These are phyloP conservation scores for Hanseniaspora valbyensis DNA, from an alignment of 805 yeast genomes.

Conservation along the genomic window DNA sequence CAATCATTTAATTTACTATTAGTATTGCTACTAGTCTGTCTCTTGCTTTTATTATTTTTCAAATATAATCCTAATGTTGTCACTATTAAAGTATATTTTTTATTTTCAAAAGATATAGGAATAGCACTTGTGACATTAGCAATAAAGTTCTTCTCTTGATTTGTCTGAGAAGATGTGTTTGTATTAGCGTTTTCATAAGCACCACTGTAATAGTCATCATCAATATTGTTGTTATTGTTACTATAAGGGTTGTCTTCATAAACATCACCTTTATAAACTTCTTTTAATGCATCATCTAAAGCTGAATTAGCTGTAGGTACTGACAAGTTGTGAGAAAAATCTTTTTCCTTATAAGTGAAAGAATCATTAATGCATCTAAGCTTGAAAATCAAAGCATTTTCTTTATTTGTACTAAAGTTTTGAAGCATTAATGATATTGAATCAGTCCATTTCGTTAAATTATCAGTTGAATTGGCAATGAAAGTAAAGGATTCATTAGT, in stretches of 20 bases:
- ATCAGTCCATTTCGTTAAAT: constrained; percentile 48
- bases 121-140: constrained; percentile 36
- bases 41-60: constrained; percentile 23
- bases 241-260: constrained; percentile 19
- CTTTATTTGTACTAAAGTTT: constrained; percentile 30
- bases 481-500: constrained; percentile 45
- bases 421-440: constrained; percentile 40
- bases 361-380: constrained; percentile 45
- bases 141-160: constrained; percentile 20
- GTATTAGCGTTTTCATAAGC: no score
- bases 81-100: constrained; percentile 45
- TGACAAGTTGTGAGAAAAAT: constrained; percentile 42
- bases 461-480: constrained; percentile 37
- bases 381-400: constrained; percentile 43
- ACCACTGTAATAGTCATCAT: constrained; percentile 6
- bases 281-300: constrained; percentile 33
- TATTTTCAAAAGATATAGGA: constrained; percentile 37
- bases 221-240: not conserved
- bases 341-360: constrained; percentile 54
- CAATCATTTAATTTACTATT: constrained; percentile 30
- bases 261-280: constrained; percentile 18
- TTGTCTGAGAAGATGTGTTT: no score
- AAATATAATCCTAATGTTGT: constrained; percentile 53
- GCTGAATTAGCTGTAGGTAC: constrained; percentile 44
- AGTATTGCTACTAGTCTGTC: constrained; percentile 1